Conservation (phyloP, 2,329 filamentous ascomycete species). For the Apiospora saccharicola region DNA sequence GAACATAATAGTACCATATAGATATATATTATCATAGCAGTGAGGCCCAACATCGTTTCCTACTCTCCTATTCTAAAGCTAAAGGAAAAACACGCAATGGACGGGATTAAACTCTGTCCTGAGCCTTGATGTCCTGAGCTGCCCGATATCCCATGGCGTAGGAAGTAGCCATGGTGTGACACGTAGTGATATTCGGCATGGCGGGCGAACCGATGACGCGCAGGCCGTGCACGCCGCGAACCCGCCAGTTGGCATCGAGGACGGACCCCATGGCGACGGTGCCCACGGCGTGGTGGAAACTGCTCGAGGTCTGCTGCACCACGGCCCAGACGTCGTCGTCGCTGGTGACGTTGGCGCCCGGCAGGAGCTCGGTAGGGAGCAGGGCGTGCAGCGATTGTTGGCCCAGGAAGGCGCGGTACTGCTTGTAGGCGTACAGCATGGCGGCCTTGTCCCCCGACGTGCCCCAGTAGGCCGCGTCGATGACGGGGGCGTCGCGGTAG, state of each 20-base stretch:
- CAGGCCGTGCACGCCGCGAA: conserved; percentile 31
- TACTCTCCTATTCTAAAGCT: no score
- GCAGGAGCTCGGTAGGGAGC: conserved; percentile 29
- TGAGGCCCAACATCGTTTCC: no score
- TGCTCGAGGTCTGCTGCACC: conserved; percentile 24
- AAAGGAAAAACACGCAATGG: no score
- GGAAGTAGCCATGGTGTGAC: conserved; percentile 19
- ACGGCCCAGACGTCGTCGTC: conserved; percentile 31
- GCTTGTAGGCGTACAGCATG: conserved; percentile 31
- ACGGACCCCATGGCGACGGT: conserved; percentile 31
- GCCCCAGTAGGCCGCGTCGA: conserved; percentile 58
- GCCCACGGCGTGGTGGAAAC: conserved; percentile 34
- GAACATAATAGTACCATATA: no score
- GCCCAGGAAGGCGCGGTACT: conserved; percentile 27
- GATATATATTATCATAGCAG: no score
- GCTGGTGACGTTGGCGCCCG: conserved; percentile 30
- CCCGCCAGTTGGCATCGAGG: conserved; percentile 30
- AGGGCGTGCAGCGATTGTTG: conserved; percentile 16
- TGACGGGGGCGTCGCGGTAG: conserved; percentile 59
- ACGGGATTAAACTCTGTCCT: no score
- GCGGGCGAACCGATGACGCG: conserved; percentile 33
- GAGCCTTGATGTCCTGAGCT: no score
- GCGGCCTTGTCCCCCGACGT: conserved; percentile 44
- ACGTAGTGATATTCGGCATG: conserved; percentile 31
- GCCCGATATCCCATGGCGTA: no score